phyloP scores from a whole-genome alignment of 2,329 filamentous ascomycete species.

The Cordyceps pruinosa region DNA sequence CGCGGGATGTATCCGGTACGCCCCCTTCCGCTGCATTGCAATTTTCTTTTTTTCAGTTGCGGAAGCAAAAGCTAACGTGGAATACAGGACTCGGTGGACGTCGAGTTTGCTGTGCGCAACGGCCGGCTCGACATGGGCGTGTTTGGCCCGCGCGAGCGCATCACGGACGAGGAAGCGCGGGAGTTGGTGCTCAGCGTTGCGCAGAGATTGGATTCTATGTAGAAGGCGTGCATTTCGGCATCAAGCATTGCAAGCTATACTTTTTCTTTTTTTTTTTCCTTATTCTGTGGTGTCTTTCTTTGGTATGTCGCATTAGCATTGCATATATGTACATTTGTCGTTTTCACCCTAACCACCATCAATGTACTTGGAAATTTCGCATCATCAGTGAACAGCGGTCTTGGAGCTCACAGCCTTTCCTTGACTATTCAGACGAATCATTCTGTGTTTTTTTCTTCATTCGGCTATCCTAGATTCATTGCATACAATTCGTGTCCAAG shows the following conservation, averaged over 20 bases:
- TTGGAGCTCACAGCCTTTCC: too few relatives aligned
- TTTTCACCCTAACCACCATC: too few relatives aligned
- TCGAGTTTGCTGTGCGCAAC: slow-evolving; percentile 31
- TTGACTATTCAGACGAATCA: too few relatives aligned
- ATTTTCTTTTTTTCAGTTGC: not conserved
- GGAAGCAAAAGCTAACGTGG: not conserved
- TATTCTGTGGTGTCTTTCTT: not conserved
- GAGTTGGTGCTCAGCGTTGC: slow-evolving; percentile 22
- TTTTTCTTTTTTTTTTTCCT: not conserved
- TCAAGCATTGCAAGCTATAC: not conserved
- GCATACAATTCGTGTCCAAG: slow-evolving; percentile 3
- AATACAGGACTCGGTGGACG: slow-evolving; percentile 32
- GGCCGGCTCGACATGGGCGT: slow-evolving; percentile 32
- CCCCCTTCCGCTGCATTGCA: too few relatives aligned
- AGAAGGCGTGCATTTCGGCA: not conserved
- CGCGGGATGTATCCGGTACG: slow-evolving; percentile 23
- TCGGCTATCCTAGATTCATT: not conserved
- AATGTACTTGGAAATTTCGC: too few relatives aligned
- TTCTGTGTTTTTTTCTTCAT: not conserved
- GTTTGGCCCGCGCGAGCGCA: slow-evolving; percentile 28
- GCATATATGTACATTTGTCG: not conserved
- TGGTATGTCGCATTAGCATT: not conserved
- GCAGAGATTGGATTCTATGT: slow-evolving; percentile 14
- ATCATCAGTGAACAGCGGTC: too few relatives aligned
- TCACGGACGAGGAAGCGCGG: slow-evolving; percentile 22